Percentiles rank a stretch among this genome's conserved stretches.
Evolutionary conservation across 208 protist genomes (phyloP).

Genomic region (Trypanosoma avium): DNA sequence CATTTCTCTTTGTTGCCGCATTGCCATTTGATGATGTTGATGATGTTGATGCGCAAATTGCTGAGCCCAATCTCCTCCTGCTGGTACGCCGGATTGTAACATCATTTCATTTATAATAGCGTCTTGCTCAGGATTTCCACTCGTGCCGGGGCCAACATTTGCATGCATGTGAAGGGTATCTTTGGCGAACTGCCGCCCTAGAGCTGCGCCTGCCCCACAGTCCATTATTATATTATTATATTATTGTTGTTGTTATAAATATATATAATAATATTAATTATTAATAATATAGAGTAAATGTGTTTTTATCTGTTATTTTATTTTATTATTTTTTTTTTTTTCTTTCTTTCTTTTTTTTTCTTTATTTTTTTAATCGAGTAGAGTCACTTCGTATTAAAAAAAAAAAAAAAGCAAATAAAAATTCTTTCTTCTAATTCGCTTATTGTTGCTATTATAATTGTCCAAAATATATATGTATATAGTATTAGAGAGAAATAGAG

Average conservation of each 20-base stretch:
- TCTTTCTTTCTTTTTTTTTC: neutral
- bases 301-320: neutral
- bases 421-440: too few species aligned
- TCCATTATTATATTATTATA: conserved; percentile 48
- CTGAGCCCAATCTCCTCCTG: conserved; percentile 48
- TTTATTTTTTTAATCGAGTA: conserved; percentile 1
- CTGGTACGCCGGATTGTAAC: too few species aligned
- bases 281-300: neutral
- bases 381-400: too few species aligned
- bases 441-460: too few species aligned
- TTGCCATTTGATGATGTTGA: conserved; percentile 28
- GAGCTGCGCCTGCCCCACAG: conserved; percentile 59
- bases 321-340: conserved; percentile 1
- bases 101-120: conserved; percentile 40
- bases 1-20: conserved; percentile 62
- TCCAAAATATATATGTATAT: too few species aligned
- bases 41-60: conserved; percentile 40
- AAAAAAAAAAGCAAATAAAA: too few species aligned
- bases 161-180: conserved; percentile 61
- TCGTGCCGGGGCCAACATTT: conserved; percentile 35
- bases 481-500: too few species aligned
- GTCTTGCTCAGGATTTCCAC: conserved; percentile 52
- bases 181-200: conserved; percentile 73
- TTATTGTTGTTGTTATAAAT: neutral
- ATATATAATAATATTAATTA: conserved; percentile 7